Conservation (phyloP, 2,329 filamentous ascomycete genomes). For the Colletotrichum ledebouriae region DNA sequence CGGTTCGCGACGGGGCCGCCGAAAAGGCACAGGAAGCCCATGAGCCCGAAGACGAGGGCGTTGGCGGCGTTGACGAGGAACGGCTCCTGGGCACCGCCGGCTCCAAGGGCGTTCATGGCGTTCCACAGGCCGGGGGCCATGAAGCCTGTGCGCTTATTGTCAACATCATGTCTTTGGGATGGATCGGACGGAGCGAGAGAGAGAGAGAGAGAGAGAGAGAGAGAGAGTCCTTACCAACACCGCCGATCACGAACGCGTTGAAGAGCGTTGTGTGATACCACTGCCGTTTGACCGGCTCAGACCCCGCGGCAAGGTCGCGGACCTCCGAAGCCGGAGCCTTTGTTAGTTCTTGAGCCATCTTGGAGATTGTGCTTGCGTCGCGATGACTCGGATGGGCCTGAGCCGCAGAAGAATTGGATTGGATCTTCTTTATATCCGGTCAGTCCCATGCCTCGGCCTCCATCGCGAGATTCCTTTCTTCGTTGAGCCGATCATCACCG, state of each 20-base stretch:
- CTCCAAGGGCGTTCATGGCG: slow-evolving; percentile 67
- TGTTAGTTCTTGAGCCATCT: slow-evolving; percentile 29
- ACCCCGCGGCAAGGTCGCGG: slow-evolving; percentile 3
- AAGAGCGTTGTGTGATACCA: slow-evolving; percentile 66
- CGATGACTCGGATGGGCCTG: neutral
- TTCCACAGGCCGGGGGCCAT: slow-evolving; percentile 67
- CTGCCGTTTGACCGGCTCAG: slow-evolving; percentile 22
- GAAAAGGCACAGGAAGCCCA: slow-evolving; percentile 62
- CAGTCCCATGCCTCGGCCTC: neutral
- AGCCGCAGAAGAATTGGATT: neutral
- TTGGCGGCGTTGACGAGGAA: slow-evolving; percentile 67
- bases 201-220: no score
- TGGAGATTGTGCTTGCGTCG: neutral
- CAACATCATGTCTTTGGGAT: neutral
- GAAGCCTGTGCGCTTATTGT: slow-evolving; percentile 48
- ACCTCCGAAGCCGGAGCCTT: slow-evolving; percentile 19
- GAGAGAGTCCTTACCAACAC: slow-evolving; percentile 53
- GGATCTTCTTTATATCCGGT: neutral
- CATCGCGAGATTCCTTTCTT: neutral
- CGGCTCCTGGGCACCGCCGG: slow-evolving; percentile 64
- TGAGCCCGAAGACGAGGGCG: slow-evolving; percentile 61
- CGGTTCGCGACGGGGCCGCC: slow-evolving; percentile 63
- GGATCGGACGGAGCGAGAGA: no score
- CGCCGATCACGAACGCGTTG: slow-evolving; percentile 66
- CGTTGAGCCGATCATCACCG: neutral